These are phyloP conservation scores for Fusarium praegraminearum DNA, from an alignment of 2,329 filamentous ascomycete genomes.

Conservation along the genomic window DNA sequence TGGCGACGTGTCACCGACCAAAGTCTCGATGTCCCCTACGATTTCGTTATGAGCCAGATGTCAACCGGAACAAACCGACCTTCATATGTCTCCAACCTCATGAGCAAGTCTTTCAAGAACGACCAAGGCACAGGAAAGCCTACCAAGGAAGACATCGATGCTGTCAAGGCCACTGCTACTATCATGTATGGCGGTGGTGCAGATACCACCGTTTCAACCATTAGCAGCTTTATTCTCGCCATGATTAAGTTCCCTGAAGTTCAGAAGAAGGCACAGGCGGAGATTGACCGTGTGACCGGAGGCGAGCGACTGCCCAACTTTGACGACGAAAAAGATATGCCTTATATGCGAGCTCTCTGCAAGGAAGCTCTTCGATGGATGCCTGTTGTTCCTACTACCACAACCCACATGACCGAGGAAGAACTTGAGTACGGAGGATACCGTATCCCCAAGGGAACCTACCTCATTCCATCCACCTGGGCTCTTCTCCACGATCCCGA, in stretches of 20 bases:
- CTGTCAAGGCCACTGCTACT: conserved; percentile 44
- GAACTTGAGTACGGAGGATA: conserved; percentile 46
- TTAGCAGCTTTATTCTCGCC: conserved; percentile 45
- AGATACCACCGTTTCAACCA: conserved; percentile 48
- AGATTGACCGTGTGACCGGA: conserved; percentile 49
- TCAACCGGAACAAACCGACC: conserved; percentile 16
- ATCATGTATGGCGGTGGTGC: conserved; percentile 49
- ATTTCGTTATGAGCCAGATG: conserved; percentile 49
- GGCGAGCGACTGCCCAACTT: conserved; percentile 46
- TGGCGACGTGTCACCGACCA: conserved; percentile 42
- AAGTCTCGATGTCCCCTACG: conserved; percentile 47
- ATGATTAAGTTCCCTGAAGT: conserved; percentile 44
- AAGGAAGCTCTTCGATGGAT: conserved; percentile 51
- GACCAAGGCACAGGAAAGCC: conserved; percentile 5
- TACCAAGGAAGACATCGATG: conserved; percentile 38
- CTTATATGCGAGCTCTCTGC: conserved; percentile 49
- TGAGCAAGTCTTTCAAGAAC: conserved; percentile 36
- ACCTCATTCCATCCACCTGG: conserved; percentile 43
- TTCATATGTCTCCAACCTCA: conserved; percentile 48
- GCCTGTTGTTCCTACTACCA: conserved; percentile 51
- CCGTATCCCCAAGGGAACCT: conserved; percentile 47
- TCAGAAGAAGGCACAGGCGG: conserved; percentile 45
- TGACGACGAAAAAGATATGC: conserved; percentile 46
- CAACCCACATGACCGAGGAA: conserved; percentile 55
- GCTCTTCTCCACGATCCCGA: conserved; percentile 69